phyloP scores from a whole-genome alignment of 1,284 basidiomycete genomes.

The Rhodotorula sp. region DNA sequence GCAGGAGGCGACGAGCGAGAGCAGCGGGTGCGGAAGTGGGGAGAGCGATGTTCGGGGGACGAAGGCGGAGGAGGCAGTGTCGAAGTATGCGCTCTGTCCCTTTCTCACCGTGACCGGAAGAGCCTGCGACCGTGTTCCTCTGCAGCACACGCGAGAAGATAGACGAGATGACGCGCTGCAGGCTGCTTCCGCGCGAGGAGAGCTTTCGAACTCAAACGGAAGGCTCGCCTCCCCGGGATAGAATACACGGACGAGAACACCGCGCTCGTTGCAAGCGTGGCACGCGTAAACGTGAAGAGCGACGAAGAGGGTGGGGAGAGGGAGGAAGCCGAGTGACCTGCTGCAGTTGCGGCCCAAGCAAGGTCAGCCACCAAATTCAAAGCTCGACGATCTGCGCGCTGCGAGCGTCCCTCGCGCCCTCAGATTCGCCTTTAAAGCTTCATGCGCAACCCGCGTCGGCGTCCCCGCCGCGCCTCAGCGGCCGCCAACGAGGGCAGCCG shows the following conservation, averaged over 20 bases:
- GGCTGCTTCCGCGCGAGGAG: no score
- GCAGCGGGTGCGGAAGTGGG: background rate
- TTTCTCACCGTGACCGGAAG: no score
- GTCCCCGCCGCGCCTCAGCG: background rate
- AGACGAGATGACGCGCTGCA: no score
- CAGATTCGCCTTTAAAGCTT: slow-evolving; percentile 30
- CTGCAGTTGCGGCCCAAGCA: background rate
- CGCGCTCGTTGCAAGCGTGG: no score
- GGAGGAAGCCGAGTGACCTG: no score
- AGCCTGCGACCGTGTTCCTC: no score
- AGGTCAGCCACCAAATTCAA: background rate
- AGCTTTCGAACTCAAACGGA: no score
- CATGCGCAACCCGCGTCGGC: slow-evolving; percentile 19
- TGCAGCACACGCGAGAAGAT: no score
- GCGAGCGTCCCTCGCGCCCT: slow-evolving; percentile 1
- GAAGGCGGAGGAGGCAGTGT: background rate
- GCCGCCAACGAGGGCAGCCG: background rate
- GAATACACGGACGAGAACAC: no score
- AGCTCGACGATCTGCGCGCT: background rate
- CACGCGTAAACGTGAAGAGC: no score
- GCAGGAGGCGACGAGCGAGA: background rate
- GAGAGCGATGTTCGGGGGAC: background rate
- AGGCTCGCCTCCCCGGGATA: no score
- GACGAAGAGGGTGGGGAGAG: no score
- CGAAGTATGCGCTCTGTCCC: background rate